These are phyloP conservation scores for Vitis rotundifolia DNA, from an alignment of 164 flowering plant species.

Conservation along the genomic window DNA sequence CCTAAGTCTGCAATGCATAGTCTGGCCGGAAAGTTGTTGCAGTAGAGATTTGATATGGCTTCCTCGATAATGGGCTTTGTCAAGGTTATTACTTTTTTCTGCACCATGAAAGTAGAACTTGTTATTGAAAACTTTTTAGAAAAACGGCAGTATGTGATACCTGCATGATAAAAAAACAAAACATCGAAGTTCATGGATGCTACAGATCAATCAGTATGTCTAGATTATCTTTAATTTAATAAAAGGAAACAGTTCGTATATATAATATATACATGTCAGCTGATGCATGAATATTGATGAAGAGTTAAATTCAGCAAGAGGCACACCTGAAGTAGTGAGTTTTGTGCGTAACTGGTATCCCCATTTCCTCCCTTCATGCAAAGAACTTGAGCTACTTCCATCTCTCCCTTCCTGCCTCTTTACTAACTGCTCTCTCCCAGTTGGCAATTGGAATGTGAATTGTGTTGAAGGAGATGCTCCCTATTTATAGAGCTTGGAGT, in stretches of 20 bases:
- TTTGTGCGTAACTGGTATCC: conserved; percentile 31
- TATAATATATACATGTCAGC: no score
- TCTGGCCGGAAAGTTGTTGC: conserved; percentile 15
- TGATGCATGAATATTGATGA: no score
- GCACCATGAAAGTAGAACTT: background rate
- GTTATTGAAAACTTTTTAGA: background rate
- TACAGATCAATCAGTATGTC: no score
- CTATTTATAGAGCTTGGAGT: no score
- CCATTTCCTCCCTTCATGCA: conserved; percentile 31
- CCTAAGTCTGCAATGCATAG: conserved; percentile 67
- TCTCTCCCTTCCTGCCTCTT: background rate
- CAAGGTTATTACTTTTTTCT: conserved; percentile 45
- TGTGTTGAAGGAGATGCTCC: no score
- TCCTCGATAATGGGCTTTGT: conserved; percentile 39
- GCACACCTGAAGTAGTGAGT: conserved; percentile 27
- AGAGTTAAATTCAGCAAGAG: no score
- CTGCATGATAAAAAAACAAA: background rate
- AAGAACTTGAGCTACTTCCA: conserved; percentile 20
- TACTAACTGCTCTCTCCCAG: no score
- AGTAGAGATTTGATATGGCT: conserved; percentile 32
- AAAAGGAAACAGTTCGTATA: no score
- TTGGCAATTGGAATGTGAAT: no score
- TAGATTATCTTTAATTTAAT: no score
- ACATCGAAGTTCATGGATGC: no score
- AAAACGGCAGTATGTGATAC: background rate